A percentile compares a stretch with the other conserved stretches of the same genome.
Evolutionary conservation across 2,329 filamentous ascomycete species (phyloP).

Genomic region (Neonectria ditissima): DNA sequence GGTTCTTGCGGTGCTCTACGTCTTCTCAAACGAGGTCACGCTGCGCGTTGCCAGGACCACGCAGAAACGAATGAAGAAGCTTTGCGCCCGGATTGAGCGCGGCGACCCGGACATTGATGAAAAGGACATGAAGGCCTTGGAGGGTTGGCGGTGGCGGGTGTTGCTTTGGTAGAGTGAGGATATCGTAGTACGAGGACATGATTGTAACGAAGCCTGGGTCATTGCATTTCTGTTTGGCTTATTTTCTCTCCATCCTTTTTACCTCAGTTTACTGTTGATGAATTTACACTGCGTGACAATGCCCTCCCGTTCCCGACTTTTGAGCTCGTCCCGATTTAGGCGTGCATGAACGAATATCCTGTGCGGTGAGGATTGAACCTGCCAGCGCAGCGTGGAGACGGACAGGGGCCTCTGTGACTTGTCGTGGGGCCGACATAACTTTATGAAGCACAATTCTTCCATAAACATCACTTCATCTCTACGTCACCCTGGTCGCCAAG

Average conservation of each 20-base stretch:
- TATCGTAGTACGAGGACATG: conserved; percentile 48
- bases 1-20: conserved; percentile 67
- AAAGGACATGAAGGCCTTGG: conserved; percentile 61
- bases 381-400: neutral
- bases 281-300: conserved; percentile 7
- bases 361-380: neutral
- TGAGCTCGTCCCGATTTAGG: neutral
- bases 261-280: conserved; percentile 10
- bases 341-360: neutral
- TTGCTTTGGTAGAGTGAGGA: conserved; percentile 56
- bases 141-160: conserved; percentile 69
- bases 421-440: conserved; percentile 14
- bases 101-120: conserved; percentile 60
- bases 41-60: conserved; percentile 66
- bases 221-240: conserved; percentile 33
- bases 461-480: neutral
- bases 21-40: conserved; percentile 70
- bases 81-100: conserved; percentile 60
- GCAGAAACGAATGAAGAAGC: conserved; percentile 61
- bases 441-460: conserved; percentile 8
- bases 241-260: conserved; percentile 17
- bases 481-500: neutral
- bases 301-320: neutral
- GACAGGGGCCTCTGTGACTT: conserved; percentile 1
- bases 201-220: conserved; percentile 46